phyloP scores from a whole-genome alignment of 345 rosid genomes.

The Rhodomyrtus tomentosa region DNA sequence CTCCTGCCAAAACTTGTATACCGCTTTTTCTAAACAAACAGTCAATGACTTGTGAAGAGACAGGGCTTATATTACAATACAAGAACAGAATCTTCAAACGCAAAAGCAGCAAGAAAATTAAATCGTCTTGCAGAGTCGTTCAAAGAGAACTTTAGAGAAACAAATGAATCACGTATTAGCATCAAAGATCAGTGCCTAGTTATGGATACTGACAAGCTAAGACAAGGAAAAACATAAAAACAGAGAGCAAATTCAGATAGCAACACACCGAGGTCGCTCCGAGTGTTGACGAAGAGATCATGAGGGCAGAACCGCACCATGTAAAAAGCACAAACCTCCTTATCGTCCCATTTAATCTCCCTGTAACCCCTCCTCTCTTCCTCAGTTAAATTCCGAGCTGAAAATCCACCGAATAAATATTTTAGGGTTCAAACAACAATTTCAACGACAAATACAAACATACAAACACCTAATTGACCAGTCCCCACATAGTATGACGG shows the following conservation, averaged over 20 bases:
- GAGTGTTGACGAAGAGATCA: conserved; percentile 95
- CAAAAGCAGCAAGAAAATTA: not conserved
- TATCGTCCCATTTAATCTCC: conserved; percentile 89
- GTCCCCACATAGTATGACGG: not conserved
- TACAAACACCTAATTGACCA: not conserved
- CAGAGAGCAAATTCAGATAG: not conserved
- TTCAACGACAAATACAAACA: not conserved
- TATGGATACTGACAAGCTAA: not conserved
- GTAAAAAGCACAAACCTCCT: conserved; percentile 81
- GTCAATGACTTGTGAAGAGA: not conserved
- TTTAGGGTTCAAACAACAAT: not conserved
- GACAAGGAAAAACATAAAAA: not conserved
- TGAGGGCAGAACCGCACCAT: conserved; percentile 99
- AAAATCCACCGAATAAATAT: not conserved
- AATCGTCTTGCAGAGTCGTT: not conserved
- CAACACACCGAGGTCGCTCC: conserved; percentile 91
- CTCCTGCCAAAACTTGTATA: not conserved
- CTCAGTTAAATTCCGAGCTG: conserved; percentile 87
- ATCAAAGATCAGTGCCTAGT: not conserved
- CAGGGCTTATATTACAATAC: not conserved
- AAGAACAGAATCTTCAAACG: not conserved
- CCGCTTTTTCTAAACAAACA: not conserved
- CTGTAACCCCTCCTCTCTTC: conserved; percentile 73
- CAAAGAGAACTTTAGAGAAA: not conserved
- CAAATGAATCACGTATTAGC: not conserved